phyloP scores from a whole-genome alignment of 1,284 basidiomycete species.

The Sporisorium sorghi region DNA sequence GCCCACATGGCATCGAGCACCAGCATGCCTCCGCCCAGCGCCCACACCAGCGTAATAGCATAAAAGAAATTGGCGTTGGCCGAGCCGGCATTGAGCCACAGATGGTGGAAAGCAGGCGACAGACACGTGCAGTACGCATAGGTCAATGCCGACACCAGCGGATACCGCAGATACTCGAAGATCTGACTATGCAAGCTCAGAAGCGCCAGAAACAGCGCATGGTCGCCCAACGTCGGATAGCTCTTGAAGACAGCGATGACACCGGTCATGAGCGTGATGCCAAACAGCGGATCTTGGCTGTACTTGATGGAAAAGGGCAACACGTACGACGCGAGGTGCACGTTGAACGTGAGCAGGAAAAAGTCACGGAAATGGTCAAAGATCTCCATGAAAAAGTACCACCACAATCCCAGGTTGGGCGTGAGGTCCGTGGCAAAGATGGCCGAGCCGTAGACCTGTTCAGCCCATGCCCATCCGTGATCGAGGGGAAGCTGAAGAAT shows the following conservation, averaged over 20 bases:
- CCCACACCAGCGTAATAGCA: conserved; percentile 92
- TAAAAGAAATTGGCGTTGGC: conserved; percentile 99
- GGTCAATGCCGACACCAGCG: conserved; percentile 84
- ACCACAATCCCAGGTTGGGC: conserved; percentile 93
- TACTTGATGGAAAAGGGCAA: conserved; percentile 88
- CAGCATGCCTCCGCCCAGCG: conserved; percentile 84
- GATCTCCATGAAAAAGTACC: conserved; percentile 99
- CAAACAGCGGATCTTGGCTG: conserved; percentile 86
- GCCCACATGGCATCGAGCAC: conserved; percentile 85
- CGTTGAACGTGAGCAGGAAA: conserved; percentile 93
- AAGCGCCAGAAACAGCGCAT: conserved; percentile 85
- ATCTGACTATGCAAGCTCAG: conserved; percentile 85
- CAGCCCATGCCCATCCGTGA: conserved; percentile 76
- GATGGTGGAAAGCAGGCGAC: conserved; percentile 87
- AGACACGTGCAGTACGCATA: conserved; percentile 87
- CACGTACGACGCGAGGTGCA: conserved; percentile 86
- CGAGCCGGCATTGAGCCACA: conserved; percentile 91
- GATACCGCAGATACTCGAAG: conserved; percentile 83
- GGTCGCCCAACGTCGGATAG: conserved; percentile 89
- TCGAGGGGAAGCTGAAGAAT: conserved; percentile 71
- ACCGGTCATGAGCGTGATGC: conserved; percentile 80
- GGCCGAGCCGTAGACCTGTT: conserved; percentile 83
- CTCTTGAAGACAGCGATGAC: conserved; percentile 87
- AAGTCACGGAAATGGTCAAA: conserved; percentile 97
- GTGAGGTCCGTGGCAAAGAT: conserved; percentile 73